Conservation (phyloP, 2,329 filamentous ascomycete genomes). For the Fusarium lyarnte region DNA sequence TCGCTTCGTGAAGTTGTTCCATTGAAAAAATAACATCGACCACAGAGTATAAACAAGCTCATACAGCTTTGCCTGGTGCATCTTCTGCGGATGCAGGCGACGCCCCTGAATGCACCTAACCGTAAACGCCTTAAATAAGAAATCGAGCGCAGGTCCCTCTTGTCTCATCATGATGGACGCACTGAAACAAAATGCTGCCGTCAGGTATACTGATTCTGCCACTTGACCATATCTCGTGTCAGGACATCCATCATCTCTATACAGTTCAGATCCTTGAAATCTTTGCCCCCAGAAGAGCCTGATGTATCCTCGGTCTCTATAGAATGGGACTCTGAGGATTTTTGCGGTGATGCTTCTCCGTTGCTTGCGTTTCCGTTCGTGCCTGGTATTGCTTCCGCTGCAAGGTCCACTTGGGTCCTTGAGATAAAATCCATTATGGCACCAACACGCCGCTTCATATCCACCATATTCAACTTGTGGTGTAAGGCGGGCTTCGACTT, state of each 20-base stretch:
- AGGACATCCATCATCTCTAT: conserved; percentile 92
- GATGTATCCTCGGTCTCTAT: conserved; percentile 40
- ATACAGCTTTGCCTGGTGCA: conserved; percentile 25
- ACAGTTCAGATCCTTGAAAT: conserved; percentile 80
- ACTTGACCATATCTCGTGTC: conserved; percentile 82
- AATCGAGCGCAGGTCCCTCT: background rate
- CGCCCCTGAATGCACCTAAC: conserved; percentile 38
- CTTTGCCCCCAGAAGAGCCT: conserved; percentile 49
- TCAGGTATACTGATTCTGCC: conserved; percentile 77
- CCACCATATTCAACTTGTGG: conserved; percentile 82
- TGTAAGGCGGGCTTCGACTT: conserved; percentile 63
- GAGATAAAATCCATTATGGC: conserved; percentile 91
- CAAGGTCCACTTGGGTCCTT: conserved; percentile 87
- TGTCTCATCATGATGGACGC: background rate
- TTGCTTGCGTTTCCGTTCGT: conserved; percentile 51
- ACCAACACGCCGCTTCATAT: conserved; percentile 85
- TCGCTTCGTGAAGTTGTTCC: conserved; percentile 9
- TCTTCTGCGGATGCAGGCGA: conserved; percentile 35
- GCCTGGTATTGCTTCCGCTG: conserved; percentile 66
- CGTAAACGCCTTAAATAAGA: conserved; percentile 35
- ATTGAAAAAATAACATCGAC: conserved; percentile 6
- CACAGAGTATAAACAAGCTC: conserved; percentile 20
- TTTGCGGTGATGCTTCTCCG: conserved; percentile 53
- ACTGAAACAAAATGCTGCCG: background rate
- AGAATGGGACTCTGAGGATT: conserved; percentile 44